phyloP scores from a whole-genome alignment of 129 eudicot genomes.

The Flaveria sonorensis region DNA sequence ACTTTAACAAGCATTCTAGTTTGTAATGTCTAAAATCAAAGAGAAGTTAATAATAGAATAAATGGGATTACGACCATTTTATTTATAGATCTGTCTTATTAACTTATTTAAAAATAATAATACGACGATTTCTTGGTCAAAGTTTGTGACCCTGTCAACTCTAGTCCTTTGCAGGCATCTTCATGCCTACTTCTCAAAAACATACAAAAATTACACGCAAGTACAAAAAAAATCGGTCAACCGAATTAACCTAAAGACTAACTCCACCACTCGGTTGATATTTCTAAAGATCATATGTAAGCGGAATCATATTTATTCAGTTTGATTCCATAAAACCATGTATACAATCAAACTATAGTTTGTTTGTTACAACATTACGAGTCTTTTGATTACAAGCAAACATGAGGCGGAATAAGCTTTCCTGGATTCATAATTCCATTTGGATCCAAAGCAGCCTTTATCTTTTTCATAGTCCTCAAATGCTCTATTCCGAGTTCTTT shows the following conservation, averaged over 20 bases:
- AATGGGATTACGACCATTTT: neutral
- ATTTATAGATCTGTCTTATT: neutral
- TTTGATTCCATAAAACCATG: neutral
- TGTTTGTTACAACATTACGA: slow-evolving; percentile 19
- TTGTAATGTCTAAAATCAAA: neutral
- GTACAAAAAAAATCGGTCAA: neutral
- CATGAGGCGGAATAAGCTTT: slow-evolving; percentile 97
- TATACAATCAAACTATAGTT: neutral
- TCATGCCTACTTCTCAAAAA: slow-evolving; percentile 3
- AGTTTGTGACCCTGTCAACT: slow-evolving; percentile 8
- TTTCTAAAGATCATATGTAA: neutral
- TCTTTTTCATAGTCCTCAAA: slow-evolving; percentile 79
- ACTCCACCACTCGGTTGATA: neutral
- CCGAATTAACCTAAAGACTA: neutral
- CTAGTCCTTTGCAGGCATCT: slow-evolving; percentile 15
- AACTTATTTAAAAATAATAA: neutral
- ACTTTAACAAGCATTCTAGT: neutral
- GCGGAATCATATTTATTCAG: neutral
- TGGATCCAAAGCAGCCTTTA: slow-evolving; percentile 91
- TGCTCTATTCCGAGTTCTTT: slow-evolving; percentile 86
- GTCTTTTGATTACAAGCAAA: slow-evolving; percentile 52
- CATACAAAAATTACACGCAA: neutral
- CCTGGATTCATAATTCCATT: slow-evolving; percentile 98
- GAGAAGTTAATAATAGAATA: neutral
- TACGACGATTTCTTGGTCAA: neutral